Base-by-base conservation (phyloP, 1,284 basidiomycete species). In the Tilletia caries region DNA sequence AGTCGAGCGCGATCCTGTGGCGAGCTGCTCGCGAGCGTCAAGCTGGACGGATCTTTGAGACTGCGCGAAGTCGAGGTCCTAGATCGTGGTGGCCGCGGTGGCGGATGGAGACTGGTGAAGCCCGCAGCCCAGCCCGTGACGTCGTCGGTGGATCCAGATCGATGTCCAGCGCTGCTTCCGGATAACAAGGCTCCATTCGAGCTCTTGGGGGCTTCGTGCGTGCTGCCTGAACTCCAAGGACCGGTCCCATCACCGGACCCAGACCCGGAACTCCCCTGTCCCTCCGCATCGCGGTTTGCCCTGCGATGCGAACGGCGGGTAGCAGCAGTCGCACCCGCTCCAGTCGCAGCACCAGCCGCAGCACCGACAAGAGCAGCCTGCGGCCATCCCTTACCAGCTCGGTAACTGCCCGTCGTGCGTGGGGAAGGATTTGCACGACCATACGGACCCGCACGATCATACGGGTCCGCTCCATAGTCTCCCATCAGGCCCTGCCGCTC, bases 181-280 rank as follows among this genome's bases (percentile, higher is more conserved):
- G 58, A 34, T 5, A 62, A 15, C 4, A 62, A 29, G 2, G n/a
- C 58, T 3, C 58, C 58, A 62, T 29, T 62, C 33, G 58, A 62
- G 32, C 58, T 62, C 33, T 62, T 62, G 3, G 58, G 58, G 8
- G 33, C 58, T 37, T 62, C 58, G 33, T 62, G 58, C 18, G 58
- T 62, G 29, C 58, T 62, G 6, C 58, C 58, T 10, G 58, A 62
- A 32, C 58, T 62, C 58, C 58, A 62, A 2, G 58, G 52, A 15
- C 23, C 52, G 3, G 52, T 27, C 5, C 23, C 58, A 37, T 62
- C 33, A 10, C 58, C 58, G 15, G 58, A 62, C 10, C 58, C 58
- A 34, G 27, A 33, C 25, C 58, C 58, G 3, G 58, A 62, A 29
- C 58, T 62, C 2, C 6, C 13, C 13, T 62, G 58, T 25, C 25